Percentiles rank a stretch among this genome's conserved stretches.
phyloP scores from a whole-genome alignment of 768 basidiomycete genomes.

The Dacryopinax primogenitus region DNA sequence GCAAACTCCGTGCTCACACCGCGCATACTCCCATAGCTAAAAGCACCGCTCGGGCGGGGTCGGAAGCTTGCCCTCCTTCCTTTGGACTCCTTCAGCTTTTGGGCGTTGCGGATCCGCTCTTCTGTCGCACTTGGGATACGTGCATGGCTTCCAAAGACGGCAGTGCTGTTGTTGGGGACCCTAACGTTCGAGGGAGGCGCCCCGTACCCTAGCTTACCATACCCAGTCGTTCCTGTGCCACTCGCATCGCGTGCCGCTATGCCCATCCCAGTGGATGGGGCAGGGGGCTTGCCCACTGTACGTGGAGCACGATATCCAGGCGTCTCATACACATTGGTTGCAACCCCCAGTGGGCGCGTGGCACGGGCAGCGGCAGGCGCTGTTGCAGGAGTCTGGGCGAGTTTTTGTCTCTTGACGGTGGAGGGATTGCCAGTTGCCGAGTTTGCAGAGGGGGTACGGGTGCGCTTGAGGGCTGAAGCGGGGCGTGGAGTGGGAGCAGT shows the following conservation, averaged over 20 bases:
- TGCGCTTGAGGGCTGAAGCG: not conserved
- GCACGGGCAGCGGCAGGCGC: not conserved
- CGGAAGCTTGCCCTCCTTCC: conserved; percentile 3
- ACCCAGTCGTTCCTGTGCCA: not conserved
- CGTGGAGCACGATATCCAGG: not conserved
- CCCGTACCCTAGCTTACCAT: conserved; percentile 3
- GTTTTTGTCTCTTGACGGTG: conserved; percentile 3
- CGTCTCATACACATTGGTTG: not conserved
- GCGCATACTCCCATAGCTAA: not conserved
- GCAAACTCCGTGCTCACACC: not conserved
- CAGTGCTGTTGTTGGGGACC: not conserved
- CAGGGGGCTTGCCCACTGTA: not conserved
- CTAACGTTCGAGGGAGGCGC: not conserved
- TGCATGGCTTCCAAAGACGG: not conserved
- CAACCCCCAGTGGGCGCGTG: not conserved
- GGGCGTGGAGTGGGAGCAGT: too few relatives aligned
- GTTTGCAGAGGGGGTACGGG: not conserved
- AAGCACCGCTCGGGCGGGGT: not conserved
- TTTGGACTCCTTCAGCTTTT: not conserved
- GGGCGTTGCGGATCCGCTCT: not conserved
- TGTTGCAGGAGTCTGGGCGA: not conserved
- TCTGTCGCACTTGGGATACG: conserved; percentile 3
- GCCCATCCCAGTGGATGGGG: not conserved
- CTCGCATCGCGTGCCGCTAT: not conserved
- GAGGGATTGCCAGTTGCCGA: not conserved